phyloP scores from a whole-genome alignment of 2,329 filamentous ascomycete species.

The Trichophyton rubrum region DNA sequence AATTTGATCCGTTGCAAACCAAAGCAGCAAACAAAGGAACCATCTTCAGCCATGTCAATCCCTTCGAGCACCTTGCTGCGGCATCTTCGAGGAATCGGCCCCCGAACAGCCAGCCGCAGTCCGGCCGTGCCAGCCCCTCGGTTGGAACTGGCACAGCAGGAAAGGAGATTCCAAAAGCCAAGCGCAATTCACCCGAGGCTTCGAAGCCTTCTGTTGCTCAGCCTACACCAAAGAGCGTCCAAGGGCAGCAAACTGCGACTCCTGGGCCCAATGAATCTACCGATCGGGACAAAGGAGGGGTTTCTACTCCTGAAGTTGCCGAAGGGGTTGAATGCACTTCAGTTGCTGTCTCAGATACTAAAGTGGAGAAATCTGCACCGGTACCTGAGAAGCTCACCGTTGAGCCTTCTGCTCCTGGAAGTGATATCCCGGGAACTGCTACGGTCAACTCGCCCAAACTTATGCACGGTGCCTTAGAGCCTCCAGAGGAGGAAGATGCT shows the following conservation, averaged over 20 bases:
- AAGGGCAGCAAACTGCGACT: not conserved
- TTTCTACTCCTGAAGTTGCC: constrained; percentile 60
- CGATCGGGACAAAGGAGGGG: constrained; percentile 29
- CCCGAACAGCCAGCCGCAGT: constrained; percentile 31
- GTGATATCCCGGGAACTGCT: constrained; percentile 27
- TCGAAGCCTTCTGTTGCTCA: not conserved
- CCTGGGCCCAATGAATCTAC: not conserved
- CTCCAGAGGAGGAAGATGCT: constrained; percentile 32
- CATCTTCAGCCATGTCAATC: constrained; percentile 59
- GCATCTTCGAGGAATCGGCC: constrained; percentile 48
- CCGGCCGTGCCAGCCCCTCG: constrained; percentile 28
- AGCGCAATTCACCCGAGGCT: not conserved
- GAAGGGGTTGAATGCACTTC: constrained; percentile 55
- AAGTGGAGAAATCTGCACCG: constrained; percentile 54
- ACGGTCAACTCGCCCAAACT: constrained; percentile 21
- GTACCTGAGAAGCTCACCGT: constrained; percentile 40
- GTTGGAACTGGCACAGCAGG: constrained; percentile 19
- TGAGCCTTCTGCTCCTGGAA: constrained; percentile 22
- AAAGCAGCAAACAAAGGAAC: constrained; percentile 28
- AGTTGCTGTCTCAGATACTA: constrained; percentile 40
- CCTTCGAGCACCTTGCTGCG: constrained; percentile 56
- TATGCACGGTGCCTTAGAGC: constrained; percentile 40
- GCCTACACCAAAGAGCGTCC: not conserved
- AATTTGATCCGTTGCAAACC: constrained; percentile 30
- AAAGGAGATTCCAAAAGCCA: constrained; percentile 7